These are phyloP conservation scores for Funneliformis mosseae DNA, from an alignment of 192 early-diverging fungal species.

Conservation along the genomic window DNA sequence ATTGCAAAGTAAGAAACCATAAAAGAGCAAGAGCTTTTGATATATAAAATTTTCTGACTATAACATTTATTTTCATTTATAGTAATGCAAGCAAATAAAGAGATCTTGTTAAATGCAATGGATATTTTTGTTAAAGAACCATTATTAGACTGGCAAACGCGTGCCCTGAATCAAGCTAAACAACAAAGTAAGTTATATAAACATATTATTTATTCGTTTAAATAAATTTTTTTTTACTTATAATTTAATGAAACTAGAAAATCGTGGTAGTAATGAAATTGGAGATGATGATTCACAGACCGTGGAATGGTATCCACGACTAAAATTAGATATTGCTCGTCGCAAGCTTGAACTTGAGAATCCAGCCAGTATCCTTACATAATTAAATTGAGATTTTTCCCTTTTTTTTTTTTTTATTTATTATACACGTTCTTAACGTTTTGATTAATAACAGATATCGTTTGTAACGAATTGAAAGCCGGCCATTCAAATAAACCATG, in stretches of 20 bases:
- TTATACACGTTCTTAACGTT: conserved; percentile 2
- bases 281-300: conserved; percentile 41
- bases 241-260: conserved; percentile 34
- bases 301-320: conserved; percentile 73
- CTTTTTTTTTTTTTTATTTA: conserved; percentile 55
- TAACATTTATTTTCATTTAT: background rate
- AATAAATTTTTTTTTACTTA: background rate
- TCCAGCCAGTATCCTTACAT: conserved; percentile 50
- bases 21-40: background rate
- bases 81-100: conserved; percentile 61
- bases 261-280: conserved; percentile 44
- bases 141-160: conserved; percentile 78
- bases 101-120: conserved; percentile 71
- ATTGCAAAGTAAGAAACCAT: conserved; percentile 38
- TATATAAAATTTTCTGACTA: background rate
- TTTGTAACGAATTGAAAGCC: conserved; percentile 54
- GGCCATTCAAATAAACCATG: conserved; percentile 66
- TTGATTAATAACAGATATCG: background rate
- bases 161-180: conserved; percentile 62
- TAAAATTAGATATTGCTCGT: conserved; percentile 73
- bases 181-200: conserved; percentile 51
- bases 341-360: conserved; percentile 72
- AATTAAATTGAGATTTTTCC: background rate
- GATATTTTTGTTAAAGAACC: conserved; percentile 84
- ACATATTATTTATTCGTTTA: background rate